Percentiles rank a stretch among this genome's conserved stretches.
phyloP scores from a whole-genome alignment of 495 filamentous ascomycete species.

The Penicillium egyptiacum region DNA sequence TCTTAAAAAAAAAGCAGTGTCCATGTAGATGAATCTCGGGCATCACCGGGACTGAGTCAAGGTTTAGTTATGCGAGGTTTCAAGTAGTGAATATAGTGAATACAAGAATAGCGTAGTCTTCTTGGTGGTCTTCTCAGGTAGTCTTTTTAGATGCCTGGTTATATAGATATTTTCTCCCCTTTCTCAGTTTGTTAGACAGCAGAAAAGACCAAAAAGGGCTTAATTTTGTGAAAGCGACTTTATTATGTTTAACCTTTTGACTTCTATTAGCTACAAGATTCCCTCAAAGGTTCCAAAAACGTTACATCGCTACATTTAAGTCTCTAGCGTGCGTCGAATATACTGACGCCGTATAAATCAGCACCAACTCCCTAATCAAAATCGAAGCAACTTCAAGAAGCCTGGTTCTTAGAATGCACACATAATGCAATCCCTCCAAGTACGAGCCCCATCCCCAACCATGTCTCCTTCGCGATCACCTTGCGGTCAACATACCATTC shows the following conservation, averaged over 20 bases:
- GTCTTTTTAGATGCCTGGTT: too few species aligned
- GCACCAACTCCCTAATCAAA: neutral
- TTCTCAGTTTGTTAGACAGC: too few species aligned
- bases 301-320: neutral
- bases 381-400: conserved; percentile 4
- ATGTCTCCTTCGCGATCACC: conserved; percentile 82
- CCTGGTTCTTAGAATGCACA: conserved; percentile 60
- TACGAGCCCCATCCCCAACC: conserved; percentile 82
- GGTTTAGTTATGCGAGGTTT: neutral
- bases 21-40: neutral
- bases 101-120: too few species aligned
- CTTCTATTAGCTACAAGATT: neutral
- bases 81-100: neutral
- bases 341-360: neutral
- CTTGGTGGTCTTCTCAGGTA: too few species aligned
- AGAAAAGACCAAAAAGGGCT: too few species aligned
- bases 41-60: neutral
- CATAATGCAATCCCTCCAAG: conserved; percentile 83
- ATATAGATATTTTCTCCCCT: too few species aligned
- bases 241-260: too few species aligned
- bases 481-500: conserved; percentile 96
- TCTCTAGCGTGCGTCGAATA: neutral
- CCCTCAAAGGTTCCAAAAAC: neutral
- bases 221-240: too few species aligned
- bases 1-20: neutral